These are phyloP conservation scores for Zygosaccharomyces siamensis DNA, from an alignment of 805 yeast genomes.

Conservation along the genomic window DNA sequence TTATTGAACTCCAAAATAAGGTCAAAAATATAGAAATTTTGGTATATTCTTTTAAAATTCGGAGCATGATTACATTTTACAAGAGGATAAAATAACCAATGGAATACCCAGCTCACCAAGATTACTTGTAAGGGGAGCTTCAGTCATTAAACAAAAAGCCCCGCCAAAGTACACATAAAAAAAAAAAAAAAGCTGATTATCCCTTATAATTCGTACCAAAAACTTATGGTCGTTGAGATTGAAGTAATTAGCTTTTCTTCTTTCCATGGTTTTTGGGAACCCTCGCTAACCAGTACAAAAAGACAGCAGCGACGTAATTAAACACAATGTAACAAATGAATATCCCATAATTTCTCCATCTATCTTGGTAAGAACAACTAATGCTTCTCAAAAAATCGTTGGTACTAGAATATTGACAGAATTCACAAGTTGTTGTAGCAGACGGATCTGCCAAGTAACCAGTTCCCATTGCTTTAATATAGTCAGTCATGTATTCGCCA, in stretches of 20 bases:
- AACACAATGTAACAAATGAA: slow-evolving; percentile 48
- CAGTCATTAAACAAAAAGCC: neutral
- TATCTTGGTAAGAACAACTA: slow-evolving; percentile 35
- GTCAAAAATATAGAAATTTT: neutral
- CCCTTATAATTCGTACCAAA: too few relatives aligned
- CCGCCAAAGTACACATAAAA: neutral
- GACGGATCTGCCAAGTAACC: slow-evolving; percentile 48
- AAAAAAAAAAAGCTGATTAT: too few relatives aligned
- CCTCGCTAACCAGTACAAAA: slow-evolving; percentile 60
- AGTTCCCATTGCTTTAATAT: slow-evolving; percentile 32
- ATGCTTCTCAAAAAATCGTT: slow-evolving; percentile 51
- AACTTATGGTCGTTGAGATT: neutral
- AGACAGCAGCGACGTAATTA: slow-evolving; percentile 40
- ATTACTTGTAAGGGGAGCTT: neutral
- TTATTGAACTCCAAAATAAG: too few relatives aligned
- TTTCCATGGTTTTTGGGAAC: slow-evolving; percentile 54
- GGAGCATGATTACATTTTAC: too few relatives aligned
- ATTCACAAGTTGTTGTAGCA: slow-evolving; percentile 50
- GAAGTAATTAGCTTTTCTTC: neutral
- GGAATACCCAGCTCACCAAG: too few relatives aligned
- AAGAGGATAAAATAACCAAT: too few relatives aligned
- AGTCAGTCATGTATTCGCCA: slow-evolving; percentile 45
- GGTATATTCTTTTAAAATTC: too few relatives aligned
- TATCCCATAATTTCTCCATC: slow-evolving; percentile 62
- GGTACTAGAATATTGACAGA: slow-evolving; percentile 53